Evolutionary conservation across 2,329 filamentous ascomycete species (phyloP).

Genomic region (Talaromyces albobiverticillius): DNA sequence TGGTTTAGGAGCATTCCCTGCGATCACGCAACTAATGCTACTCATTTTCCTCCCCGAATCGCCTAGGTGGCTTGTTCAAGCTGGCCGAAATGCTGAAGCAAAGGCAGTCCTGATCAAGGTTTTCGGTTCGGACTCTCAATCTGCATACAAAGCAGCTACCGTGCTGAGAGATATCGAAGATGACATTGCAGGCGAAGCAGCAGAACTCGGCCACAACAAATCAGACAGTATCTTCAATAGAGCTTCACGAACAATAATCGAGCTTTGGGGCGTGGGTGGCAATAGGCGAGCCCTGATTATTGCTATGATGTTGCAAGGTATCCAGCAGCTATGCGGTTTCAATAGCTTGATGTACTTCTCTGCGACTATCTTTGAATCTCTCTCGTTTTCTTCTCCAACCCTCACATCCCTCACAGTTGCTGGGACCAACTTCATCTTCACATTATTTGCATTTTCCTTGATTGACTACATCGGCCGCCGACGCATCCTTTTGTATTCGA

Average conservation of each 20-base stretch:
- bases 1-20: slow-evolving; percentile 76
- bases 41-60: slow-evolving; percentile 79
- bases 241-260: slow-evolving; percentile 25
- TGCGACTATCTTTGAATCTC: slow-evolving; percentile 72
- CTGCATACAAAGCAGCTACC: slow-evolving; percentile 51
- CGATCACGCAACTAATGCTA: slow-evolving; percentile 65
- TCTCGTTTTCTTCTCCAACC: slow-evolving; percentile 76
- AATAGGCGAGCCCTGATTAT: slow-evolving; percentile 70
- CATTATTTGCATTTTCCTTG: slow-evolving; percentile 67
- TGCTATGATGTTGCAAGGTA: slow-evolving; percentile 78
- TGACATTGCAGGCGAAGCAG: slow-evolving; percentile 70
- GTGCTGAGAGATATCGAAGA: slow-evolving; percentile 68
- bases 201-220: slow-evolving; percentile 35
- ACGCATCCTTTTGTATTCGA: slow-evolving; percentile 74
- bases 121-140: slow-evolving; percentile 51
- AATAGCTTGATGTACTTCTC: slow-evolving; percentile 94
- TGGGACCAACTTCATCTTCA: slow-evolving; percentile 78
- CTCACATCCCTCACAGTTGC: slow-evolving; percentile 78
- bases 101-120: slow-evolving; percentile 63
- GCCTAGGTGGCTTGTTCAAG: slow-evolving; percentile 79
- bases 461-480: slow-evolving; percentile 79
- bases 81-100: slow-evolving; percentile 61
- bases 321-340: slow-evolving; percentile 87
- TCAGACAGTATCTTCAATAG: slow-evolving; percentile 25
- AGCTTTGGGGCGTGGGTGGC: slow-evolving; percentile 44